A percentile compares a stretch with the other conserved stretches of the same genome.
Evolutionary conservation across 805 yeast genomes (phyloP).

Genomic region (Naumovozyma dairenensis): DNA sequence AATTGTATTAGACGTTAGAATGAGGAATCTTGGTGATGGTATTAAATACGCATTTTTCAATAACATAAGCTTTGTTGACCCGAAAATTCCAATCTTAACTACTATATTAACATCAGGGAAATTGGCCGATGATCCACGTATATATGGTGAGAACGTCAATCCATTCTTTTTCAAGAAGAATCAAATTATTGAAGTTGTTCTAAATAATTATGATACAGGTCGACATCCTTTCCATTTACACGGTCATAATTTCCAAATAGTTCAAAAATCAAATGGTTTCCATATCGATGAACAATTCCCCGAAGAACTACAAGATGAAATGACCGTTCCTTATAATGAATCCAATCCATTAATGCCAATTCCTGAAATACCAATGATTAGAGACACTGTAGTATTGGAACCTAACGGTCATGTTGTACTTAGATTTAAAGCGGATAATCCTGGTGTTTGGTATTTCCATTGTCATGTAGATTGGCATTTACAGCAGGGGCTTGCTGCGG

Average conservation of each 20-base stretch:
- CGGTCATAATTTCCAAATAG: conserved; percentile 61
- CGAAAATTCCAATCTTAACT: conserved; percentile 61
- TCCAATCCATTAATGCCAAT: conserved; percentile 31
- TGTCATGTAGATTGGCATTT: conserved; percentile 99
- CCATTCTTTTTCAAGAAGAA: conserved; percentile 48
- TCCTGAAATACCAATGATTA: conserved; percentile 67
- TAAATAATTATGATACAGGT: conserved; percentile 73
- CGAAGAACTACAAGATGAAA: conserved; percentile 15
- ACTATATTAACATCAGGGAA: conserved; percentile 55
- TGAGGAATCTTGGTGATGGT: conserved; percentile 67
- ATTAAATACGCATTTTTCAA: conserved; percentile 71
- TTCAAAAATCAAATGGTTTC: conserved; percentile 42
- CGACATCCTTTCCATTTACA: conserved; percentile 75
- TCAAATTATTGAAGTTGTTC: conserved; percentile 63
- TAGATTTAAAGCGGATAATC: conserved; percentile 86
- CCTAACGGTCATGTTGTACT: conserved; percentile 80
- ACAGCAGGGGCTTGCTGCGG: conserved; percentile 82
- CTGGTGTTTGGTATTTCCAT: conserved; percentile 98
- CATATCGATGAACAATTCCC: conserved; percentile 35
- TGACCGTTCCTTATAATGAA: conserved; percentile 46
- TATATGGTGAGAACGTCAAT: conserved; percentile 68
- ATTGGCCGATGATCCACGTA: conserved; percentile 42
- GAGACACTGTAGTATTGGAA: conserved; percentile 73
- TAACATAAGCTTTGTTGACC: conserved; percentile 50
- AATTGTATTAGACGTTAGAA: conserved; percentile 47